Base-by-base conservation (phyloP, 306 rosid species). In the Canavalia ensiformis region DNA sequence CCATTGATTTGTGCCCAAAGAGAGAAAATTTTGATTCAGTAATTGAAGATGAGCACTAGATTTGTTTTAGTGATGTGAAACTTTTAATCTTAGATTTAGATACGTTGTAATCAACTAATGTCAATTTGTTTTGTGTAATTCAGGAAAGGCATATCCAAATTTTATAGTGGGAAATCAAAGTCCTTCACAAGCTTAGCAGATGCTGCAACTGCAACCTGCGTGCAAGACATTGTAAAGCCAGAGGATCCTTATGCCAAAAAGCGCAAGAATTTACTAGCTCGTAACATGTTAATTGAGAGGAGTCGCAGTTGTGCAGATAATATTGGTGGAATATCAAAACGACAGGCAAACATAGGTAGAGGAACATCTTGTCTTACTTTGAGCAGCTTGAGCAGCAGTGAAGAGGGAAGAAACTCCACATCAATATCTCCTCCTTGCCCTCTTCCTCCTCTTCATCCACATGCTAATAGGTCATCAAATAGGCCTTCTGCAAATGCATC, bases 61-160 rank as follows among this genome's bases (percentile, higher is more conserved):
- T n/a, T 18, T 67, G 13, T 13, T 57, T 1, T 34, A 46, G 31
- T 65, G 63, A 34, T 18, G 62, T 35, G 31, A 46, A 79, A 34
- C 0, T 42, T 25, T n/a, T 6, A 0, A 57, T 25, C 5, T 52
- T 18, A 52, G 28, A 47, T 13, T 55, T 6, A 30, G 58, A 12
- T 9, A 46, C 8, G 7, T 10, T 74, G 10, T 50, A 39, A 60
- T 66, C 52, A 28, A 63, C 59, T 18, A 1, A 4, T 4, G 25
- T 67, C 1, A 5, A 51, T 33, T 63, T 68, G 34, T 66, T 34
- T 35, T 64, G 46, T 80, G 77, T 47, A 57, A 84, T 79, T 79
- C 93, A 95, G 99, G 93, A 91, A 86, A 87, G 95, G 99, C 76
- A 95, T 95, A 66, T 95, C 99, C 46, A 89, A 52, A 78, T 95